A percentile compares a stretch with the other conserved stretches of the same genome.
Evolutionary conservation across 2,329 filamentous ascomycete genomes (phyloP).

Genomic region (Pseudogymnoascus sp.): DNA sequence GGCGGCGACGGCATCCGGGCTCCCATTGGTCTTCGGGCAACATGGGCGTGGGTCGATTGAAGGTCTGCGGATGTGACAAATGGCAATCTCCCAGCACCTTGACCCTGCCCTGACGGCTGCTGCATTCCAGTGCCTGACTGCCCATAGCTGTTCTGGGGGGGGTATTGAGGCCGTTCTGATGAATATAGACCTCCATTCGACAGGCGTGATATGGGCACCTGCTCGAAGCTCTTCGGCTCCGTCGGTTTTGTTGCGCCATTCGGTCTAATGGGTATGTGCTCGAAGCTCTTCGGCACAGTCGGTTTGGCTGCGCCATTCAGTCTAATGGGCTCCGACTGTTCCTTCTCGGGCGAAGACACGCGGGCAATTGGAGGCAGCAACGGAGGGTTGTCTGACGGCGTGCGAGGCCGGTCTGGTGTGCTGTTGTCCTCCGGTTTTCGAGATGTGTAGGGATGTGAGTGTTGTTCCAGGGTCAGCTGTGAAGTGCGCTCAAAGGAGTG

Average conservation of each 20-base stretch:
- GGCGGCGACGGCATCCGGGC: conserved; percentile 23
- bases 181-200: neutral
- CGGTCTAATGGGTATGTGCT: conserved; percentile 7
- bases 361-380: conserved; percentile 35
- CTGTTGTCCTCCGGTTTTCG: conserved; percentile 19
- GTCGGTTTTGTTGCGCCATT: conserved; percentile 8
- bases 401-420: neutral
- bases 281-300: neutral
- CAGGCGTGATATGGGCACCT: neutral
- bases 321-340: conserved; percentile 8
- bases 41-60: conserved; percentile 16
- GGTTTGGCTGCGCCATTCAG: conserved; percentile 8
- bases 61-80: conserved; percentile 17
- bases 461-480: conserved; percentile 17
- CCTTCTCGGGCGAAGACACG: conserved; percentile 26
- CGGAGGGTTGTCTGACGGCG: conserved; percentile 32
- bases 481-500: conserved; percentile 23
- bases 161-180: neutral
- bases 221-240: neutral
- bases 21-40: conserved; percentile 20
- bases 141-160: conserved; percentile 17
- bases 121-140: conserved; percentile 18
- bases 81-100: conserved; percentile 14
- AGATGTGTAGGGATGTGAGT: conserved; percentile 20
- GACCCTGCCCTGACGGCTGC: conserved; percentile 20